Conservation (phyloP, 257 asterid genomes). For the Plantago major region DNA sequence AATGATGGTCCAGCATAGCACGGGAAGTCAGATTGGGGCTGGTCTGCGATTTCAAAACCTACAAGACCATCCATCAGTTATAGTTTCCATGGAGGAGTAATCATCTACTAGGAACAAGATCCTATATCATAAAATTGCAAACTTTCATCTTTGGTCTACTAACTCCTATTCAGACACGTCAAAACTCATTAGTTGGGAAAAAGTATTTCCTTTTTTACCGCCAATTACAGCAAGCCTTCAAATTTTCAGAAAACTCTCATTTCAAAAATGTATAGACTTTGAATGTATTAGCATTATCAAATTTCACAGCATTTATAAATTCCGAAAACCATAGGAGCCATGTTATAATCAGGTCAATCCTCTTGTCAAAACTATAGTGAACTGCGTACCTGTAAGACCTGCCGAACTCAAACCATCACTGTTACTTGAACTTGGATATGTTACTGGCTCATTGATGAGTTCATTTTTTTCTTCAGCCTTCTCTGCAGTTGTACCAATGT, state of each 20-base stretch:
- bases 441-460: constrained; percentile 16
- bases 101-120: no score
- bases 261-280: no score
- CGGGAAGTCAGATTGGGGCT: constrained; percentile 27
- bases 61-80: constrained; percentile 15
- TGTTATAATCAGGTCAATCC: neutral
- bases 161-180: no score
- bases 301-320: neutral
- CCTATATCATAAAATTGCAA: no score
- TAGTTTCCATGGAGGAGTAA: neutral
- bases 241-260: no score
- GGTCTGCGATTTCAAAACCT: constrained; percentile 40
- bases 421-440: constrained; percentile 26
- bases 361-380: neutral
- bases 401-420: constrained; percentile 35
- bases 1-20: constrained; percentile 37
- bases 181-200: no score
- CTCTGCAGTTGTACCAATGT: constrained; percentile 27
- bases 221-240: no score
- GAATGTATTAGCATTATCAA: no score
- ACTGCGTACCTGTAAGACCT: constrained; percentile 40
- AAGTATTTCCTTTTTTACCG: no score
- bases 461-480: constrained; percentile 18
- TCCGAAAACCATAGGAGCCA: neutral
- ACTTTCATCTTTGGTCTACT: no score